phyloP scores from a whole-genome alignment of 495 filamentous ascomycete genomes.

The Tuber calosporum region DNA sequence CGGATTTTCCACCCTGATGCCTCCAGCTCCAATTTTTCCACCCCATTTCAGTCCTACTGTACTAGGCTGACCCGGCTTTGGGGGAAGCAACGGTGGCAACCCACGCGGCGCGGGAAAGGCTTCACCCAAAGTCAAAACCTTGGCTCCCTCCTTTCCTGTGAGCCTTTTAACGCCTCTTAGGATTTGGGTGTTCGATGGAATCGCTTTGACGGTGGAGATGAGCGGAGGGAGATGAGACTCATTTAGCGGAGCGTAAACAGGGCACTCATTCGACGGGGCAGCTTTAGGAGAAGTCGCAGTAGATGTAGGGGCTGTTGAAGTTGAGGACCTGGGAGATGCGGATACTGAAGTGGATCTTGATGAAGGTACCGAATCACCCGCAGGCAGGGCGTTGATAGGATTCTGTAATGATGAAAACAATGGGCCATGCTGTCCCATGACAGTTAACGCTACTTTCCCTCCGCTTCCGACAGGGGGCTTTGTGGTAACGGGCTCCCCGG shows the following conservation, averaged over 20 bases:
- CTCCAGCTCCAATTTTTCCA: constrained; percentile 27
- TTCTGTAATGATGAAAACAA: constrained; percentile 40
- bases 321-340: constrained; percentile 14
- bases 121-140: constrained; percentile 54
- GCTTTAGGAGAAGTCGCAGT: constrained; percentile 24
- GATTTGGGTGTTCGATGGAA: constrained; percentile 14
- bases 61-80: constrained; percentile 34
- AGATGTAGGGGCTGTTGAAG: constrained; percentile 38
- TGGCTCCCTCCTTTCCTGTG: constrained; percentile 16
- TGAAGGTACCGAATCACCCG: constrained; percentile 14
- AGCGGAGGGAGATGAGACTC: constrained; percentile 33
- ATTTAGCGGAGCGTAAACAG: constrained; percentile 31
- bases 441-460: constrained; percentile 39
- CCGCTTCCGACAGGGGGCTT: constrained; percentile 7
- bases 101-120: constrained; percentile 55
- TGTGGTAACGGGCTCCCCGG: constrained; percentile 11
- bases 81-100: constrained; percentile 53
- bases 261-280: constrained; percentile 17
- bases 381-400: constrained; percentile 15
- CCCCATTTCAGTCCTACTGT: constrained; percentile 35
- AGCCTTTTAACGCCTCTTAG: constrained; percentile 12
- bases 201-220: constrained; percentile 37
- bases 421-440: constrained; percentile 38
- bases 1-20: constrained; percentile 24
- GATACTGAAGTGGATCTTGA: constrained; percentile 35